Evolutionary conservation across 2,329 filamentous ascomycete genomes (phyloP).

Genomic region (Leptographium radiaticola): DNA sequence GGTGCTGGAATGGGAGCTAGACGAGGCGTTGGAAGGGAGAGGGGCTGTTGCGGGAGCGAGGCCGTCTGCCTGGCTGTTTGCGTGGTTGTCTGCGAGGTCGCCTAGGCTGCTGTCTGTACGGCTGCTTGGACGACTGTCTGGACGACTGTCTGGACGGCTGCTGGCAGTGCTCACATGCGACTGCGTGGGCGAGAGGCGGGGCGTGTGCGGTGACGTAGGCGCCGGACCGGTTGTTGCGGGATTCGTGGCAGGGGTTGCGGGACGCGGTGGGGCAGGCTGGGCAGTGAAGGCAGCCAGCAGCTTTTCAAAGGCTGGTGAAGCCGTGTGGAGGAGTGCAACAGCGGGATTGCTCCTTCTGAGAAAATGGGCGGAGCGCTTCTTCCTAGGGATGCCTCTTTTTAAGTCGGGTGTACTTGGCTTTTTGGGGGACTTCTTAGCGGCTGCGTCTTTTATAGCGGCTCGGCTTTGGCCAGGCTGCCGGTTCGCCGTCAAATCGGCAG

Average conservation of each 20-base stretch:
- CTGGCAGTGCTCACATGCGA: too few species aligned
- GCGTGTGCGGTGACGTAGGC: background rate
- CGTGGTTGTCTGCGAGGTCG: too few species aligned
- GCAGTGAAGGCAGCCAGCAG: background rate
- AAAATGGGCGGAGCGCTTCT: background rate
- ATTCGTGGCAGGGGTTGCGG: background rate
- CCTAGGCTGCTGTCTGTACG: too few species aligned
- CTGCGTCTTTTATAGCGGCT: background rate
- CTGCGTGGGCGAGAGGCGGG: background rate
- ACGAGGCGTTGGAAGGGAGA: too few species aligned
- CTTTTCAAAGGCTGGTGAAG: background rate
- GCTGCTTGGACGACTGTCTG: too few species aligned
- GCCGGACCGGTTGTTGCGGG: background rate
- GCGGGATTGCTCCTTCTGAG: background rate
- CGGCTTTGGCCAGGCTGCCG: background rate
- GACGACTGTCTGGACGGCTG: background rate
- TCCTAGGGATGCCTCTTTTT: background rate
- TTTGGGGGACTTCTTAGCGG: slow-evolving; percentile 4
- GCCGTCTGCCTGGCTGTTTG: too few species aligned
- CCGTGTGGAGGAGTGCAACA: background rate
- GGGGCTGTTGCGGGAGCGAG: too few species aligned
- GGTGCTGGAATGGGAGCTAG: too few species aligned
- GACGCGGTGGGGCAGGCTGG: background rate
- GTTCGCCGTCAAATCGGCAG: slow-evolving; percentile 22
- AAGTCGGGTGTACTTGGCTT: background rate